Base-by-base conservation (phyloP, 179 eudicot genomes). In the Corrigiola litoralis region DNA sequence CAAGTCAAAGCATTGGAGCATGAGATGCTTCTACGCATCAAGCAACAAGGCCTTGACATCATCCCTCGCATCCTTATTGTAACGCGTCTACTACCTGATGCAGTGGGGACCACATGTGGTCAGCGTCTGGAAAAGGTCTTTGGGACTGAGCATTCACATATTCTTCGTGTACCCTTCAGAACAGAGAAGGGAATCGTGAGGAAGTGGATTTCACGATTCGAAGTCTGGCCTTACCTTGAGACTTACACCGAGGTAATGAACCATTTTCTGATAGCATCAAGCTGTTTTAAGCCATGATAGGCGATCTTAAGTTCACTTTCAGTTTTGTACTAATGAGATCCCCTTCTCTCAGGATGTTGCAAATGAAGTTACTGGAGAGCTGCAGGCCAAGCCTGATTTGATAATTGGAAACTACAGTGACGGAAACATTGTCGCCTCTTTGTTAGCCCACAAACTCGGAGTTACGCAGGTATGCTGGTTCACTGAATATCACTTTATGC, bases 351-450 rank as follows among this genome's bases (percentile, higher is more conserved):
- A 77, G 80, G 81, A 77, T 61, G 77, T 73, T 29, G 74, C 81
- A 31, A 68, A 40, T 47, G 81, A 77, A 69, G 59, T 77, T 40
- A 56, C 69, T 17, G 78, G 67, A 64, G 81, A 77, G 53, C 51
- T 77, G 63, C 75, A 73, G 54, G 77, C 65, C 12, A 87, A 87
- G 64, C 96, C 96, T 17, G 96, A 89, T 80, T 79, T 89, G 25
- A 80, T 89, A 5, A 74, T 89, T n/a, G 96, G 96, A 66, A 89
- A 89, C 77, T 89, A 89, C 63, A 89, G 94, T 21, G 96, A 89
- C 37, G 96, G 95, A 40, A 90, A 90, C 68, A 73, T 90, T 54
- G 97, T 85, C 16, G 97, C 97, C 33, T 82, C 97, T 46, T 78
- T 84, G 40, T 75, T 85, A 79, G 89, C 95, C n/a, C 81, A 67